phyloP scores from a whole-genome alignment of 164 flowering plant species.

The Magnolia kwangsiensis region DNA sequence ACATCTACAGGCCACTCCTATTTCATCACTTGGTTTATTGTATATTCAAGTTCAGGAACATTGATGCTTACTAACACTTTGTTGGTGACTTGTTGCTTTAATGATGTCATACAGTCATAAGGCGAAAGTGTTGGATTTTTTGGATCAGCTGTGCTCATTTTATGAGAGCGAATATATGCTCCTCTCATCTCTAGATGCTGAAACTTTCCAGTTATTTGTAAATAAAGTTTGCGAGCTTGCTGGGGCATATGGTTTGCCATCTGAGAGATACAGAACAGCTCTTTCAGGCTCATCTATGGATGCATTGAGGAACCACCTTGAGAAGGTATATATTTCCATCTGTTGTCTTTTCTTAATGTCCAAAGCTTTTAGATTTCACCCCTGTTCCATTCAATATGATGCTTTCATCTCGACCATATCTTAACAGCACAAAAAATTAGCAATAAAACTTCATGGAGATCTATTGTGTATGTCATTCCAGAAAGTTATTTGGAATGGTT shows the following conservation, averaged over 20 bases:
- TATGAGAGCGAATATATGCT: constrained; percentile 55
- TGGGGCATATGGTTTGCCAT: constrained; percentile 49
- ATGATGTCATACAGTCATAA: constrained; percentile 51
- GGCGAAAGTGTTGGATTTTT: constrained; percentile 60
- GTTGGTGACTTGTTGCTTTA: constrained; percentile 8
- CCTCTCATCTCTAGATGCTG: constrained; percentile 33
- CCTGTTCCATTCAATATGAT: too few species aligned
- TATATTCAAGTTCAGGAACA: constrained; percentile 1
- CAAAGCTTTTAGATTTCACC: not conserved
- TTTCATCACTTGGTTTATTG: not conserved
- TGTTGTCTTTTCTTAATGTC: not conserved
- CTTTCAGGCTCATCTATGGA: constrained; percentile 45
- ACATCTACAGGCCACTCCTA: not conserved
- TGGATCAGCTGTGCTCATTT: constrained; percentile 65
- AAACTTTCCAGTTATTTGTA: constrained; percentile 39
- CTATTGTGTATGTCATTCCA: too few species aligned
- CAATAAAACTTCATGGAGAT: too few species aligned
- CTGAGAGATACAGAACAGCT: constrained; percentile 42
- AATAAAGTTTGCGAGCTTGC: constrained; percentile 74
- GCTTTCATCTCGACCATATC: too few species aligned
- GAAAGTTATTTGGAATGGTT: too few species aligned
- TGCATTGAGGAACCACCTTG: constrained; percentile 33
- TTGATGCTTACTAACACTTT: not conserved
- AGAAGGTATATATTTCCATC: constrained; percentile 42
- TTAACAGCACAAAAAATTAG: too few species aligned